A percentile compares a stretch with the other conserved stretches of the same genome.
Conservation (phyloP, 2,329 filamentous ascomycete genomes). For the Penicillium polonicum region DNA sequence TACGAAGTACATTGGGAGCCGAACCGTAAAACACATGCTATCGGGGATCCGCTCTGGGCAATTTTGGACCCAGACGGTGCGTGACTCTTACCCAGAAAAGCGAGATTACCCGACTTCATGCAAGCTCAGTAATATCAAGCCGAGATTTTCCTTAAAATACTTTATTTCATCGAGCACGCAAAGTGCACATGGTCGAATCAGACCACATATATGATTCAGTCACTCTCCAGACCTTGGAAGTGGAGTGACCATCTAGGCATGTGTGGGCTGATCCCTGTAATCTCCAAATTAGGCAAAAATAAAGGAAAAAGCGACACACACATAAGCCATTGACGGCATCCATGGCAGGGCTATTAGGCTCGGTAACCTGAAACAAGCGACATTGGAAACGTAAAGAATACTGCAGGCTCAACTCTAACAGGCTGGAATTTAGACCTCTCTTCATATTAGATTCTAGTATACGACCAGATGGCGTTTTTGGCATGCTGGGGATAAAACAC, state of each 20-base stretch:
- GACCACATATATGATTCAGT: slow-evolving; percentile 8
- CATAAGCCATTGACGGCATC: not conserved
- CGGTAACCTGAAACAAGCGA: slow-evolving; percentile 16
- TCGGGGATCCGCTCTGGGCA: not conserved
- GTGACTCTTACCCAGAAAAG: slow-evolving; percentile 13
- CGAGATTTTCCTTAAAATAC: not conserved
- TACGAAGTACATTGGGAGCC: not conserved
- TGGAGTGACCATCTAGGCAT: slow-evolving; percentile 9
- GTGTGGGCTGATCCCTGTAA: slow-evolving; percentile 24
- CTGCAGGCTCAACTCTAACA: not conserved
- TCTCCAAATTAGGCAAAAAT: slow-evolving; percentile 10
- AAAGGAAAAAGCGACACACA: not conserved
- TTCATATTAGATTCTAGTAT: not conserved
- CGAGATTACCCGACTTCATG: slow-evolving; percentile 7
- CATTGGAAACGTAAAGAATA: slow-evolving; percentile 2
- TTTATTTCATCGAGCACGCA: not conserved
- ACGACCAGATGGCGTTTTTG: slow-evolving; percentile 10
- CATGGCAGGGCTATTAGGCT: not conserved
- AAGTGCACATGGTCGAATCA: slow-evolving; percentile 15
- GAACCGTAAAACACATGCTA: not conserved
- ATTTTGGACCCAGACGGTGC: not conserved
- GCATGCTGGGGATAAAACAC: not conserved
- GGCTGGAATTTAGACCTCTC: not conserved
- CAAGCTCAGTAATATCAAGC: slow-evolving; percentile 6
- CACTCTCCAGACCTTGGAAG: not conserved